phyloP scores from a whole-genome alignment of 2,329 filamentous ascomycete genomes.

The Aspergillus sergii region DNA sequence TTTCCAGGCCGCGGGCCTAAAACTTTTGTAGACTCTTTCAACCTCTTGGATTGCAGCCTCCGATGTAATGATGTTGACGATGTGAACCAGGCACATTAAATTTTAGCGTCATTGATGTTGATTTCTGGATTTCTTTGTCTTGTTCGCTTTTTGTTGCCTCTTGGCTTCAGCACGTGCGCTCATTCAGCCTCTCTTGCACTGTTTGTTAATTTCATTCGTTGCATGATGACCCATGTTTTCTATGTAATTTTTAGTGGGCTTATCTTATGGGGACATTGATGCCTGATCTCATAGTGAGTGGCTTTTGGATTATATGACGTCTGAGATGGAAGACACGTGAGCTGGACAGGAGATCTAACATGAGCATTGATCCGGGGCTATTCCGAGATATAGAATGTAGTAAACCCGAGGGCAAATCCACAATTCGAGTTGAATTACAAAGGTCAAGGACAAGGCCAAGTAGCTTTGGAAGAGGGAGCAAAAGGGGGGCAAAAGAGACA shows the following conservation, averaged over 20 bases:
- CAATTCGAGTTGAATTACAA: background rate
- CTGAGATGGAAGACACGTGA: slow-evolving; percentile 3
- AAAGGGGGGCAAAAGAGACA: slow-evolving; percentile 2
- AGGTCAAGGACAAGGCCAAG: background rate
- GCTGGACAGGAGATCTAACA: background rate
- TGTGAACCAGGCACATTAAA: slow-evolving; percentile 25
- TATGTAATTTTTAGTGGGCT: slow-evolving; percentile 4
- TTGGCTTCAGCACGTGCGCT: background rate
- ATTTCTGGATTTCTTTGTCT: slow-evolving; percentile 4
- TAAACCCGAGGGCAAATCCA: background rate
- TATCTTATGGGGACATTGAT: background rate
- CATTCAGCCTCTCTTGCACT: slow-evolving; percentile 6
- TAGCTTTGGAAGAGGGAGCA: background rate
- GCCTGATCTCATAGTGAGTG: background rate
- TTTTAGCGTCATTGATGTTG: slow-evolving; percentile 15
- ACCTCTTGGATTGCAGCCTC: slow-evolving; percentile 37
- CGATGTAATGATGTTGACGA: slow-evolving; percentile 57
- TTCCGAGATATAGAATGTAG: background rate
- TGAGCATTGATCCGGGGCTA: background rate
- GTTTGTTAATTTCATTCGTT: slow-evolving; percentile 1
- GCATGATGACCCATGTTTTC: slow-evolving; percentile 2
- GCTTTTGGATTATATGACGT: background rate
- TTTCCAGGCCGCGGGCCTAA: slow-evolving; percentile 7
- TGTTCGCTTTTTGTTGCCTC: background rate
- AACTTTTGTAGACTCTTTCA: slow-evolving; percentile 20